Base-by-base conservation (phyloP, 1,284 basidiomycete genomes). In the Golubevia pallescens region DNA sequence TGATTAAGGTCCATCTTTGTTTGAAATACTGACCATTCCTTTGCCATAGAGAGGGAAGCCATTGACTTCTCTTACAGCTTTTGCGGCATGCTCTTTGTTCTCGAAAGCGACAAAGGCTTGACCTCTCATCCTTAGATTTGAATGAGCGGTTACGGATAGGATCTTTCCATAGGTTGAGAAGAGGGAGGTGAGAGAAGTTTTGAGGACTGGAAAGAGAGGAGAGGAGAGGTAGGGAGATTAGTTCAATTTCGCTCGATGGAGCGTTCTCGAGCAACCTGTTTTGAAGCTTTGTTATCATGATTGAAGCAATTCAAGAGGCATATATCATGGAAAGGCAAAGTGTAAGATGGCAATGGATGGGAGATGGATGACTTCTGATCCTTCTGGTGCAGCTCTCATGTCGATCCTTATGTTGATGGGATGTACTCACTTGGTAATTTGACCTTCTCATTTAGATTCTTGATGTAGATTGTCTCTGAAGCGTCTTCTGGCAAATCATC, bases 381-480 rank as follows among this genome's bases (percentile, higher is more conserved):
- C 58, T 3, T 28, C 10, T 3, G 4, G 58, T 57, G 4, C 10
- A 13, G 5, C 34, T 38, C 34, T 38, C 34, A 4, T 38, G 34
- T 38, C 10, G 34, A 13, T 8, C 10, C 10, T 32, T 19, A n/a
- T n/a, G n/a, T n/a, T n/a, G n/a, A n/a, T n/a, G n/a, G n/a, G n/a
- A n/a, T n/a, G 20, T 28, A 65, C 70, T 16, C 23, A 71, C 71
- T 65, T 8, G 73, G 68, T 63, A 95, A 88, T 86, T 93, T 93
- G 74, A 99, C 93, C 87, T 93, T 94, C 88, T 99, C 96, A 86
- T 99, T 98, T 81, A 99, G 87, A 87, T 99, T 99, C 86, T 97
- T 93, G 77, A 98, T 91, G 86, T 98, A 99, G 53, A 99, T 88
- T 16, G 96, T 98, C 86, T 96, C 93, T 57, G 91, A 90, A 42